Conservation (phyloP, 139 green algal genomes). For the Chara braunii region DNA sequence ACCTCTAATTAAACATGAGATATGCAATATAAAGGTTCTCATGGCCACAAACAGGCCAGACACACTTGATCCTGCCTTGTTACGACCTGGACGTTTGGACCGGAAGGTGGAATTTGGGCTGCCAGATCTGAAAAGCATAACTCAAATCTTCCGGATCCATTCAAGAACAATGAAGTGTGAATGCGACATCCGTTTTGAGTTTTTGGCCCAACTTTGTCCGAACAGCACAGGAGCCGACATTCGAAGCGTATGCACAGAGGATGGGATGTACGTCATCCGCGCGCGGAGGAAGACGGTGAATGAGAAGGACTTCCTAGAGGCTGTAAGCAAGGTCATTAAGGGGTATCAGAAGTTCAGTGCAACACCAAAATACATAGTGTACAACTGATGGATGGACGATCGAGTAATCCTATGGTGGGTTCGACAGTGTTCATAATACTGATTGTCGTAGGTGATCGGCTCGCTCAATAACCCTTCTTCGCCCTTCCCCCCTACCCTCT, state of each 20-base stretch:
- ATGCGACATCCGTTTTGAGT: constrained; percentile 87
- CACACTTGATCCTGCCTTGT: constrained; percentile 92
- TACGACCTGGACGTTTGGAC: constrained; percentile 89
- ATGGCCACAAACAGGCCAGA: no score
- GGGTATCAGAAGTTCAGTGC: constrained; percentile 98
- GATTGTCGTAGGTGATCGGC: no score
- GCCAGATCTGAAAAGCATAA: constrained; percentile 84
- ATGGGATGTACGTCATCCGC: constrained; percentile 87
- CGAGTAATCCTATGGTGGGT: no score
- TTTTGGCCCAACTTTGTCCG: constrained; percentile 87
- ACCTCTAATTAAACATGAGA: no score
- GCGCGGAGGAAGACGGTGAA: constrained; percentile 91
- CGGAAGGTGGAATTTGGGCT: constrained; percentile 97
- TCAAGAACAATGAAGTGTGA: constrained; percentile 93
- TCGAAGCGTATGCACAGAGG: constrained; percentile 88
- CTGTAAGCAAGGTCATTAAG: constrained; percentile 96
- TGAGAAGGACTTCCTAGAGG: constrained; percentile 98
- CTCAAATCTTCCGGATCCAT: constrained; percentile 98
- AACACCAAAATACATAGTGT: constrained; percentile 96
- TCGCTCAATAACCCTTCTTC: no score
- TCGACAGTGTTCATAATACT: no score
- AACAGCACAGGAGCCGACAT: constrained; percentile 93
- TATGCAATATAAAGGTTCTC: no score
- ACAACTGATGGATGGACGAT: no score
- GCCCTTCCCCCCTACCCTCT: no score